Evolutionary conservation across 306 rosid genomes (phyloP), one percentile per base, ranked within the genome.

Genomic region (Cucumis hystrix): DNA sequence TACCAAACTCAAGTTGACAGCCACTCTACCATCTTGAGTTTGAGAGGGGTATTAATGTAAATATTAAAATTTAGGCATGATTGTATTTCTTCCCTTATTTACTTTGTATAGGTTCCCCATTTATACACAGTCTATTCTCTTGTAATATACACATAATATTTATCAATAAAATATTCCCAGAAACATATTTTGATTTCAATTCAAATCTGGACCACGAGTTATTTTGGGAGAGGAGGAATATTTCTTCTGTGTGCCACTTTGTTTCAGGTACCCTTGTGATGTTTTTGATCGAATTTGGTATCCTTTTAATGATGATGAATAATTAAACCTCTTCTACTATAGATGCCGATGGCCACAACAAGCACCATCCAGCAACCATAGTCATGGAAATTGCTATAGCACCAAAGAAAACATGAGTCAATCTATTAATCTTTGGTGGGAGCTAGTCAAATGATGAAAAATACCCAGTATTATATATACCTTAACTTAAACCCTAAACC

Each of bases 321-420:
- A 1, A 52, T 15, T 74, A 54, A 74, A 2, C 20, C 49, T 30
- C 77, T 16, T 25, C 16, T 30, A 30, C 75, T n/a, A 7, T 54
- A 21, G 63, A 54, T 74, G 15, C 18, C 11, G 10, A 28, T 7
- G 18, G 9, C 40, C 25, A 30, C 30, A 74, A 4, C 28, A 6
- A 8, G 13, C 7, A 74, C 63, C 16, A 74, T 15, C 77, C 63
- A 20, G 47, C 63, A 52, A 13, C 77, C 11, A 9, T n/a, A 49
- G 61, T 23, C 7, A 72, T 60, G 59, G 67, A 6, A 58, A 72
- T n/a, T n/a, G 81, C 87, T 12, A 82, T 83, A 8, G 70, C 74
- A 2, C 52, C 43, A 0, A 49, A n/a, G n/a, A 72, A 28, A 9
- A 49, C 9, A 9, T 15, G 1, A 76, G 57, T 49, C 2, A 7